phyloP scores from a whole-genome alignment of 225 moss, liverwort and hornwort species.

The Marchantia polymorpha region DNA sequence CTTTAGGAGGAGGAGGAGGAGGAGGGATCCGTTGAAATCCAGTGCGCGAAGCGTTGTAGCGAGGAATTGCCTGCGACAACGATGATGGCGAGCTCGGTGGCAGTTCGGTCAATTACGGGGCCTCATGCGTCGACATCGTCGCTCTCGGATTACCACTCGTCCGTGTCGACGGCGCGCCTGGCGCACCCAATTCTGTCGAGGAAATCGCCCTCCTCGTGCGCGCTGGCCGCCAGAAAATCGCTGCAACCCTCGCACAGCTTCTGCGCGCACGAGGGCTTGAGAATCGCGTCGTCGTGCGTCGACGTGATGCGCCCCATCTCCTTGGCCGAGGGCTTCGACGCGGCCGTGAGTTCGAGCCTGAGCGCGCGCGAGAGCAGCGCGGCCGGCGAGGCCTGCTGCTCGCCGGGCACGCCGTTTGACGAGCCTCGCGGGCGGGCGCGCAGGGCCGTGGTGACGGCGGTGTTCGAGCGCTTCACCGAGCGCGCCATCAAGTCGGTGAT shows the following conservation, averaged over 20 bases:
- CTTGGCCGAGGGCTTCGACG: conserved; percentile 68
- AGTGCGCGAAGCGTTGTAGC: background rate
- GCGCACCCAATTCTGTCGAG: conserved; percentile 58
- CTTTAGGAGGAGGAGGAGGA: background rate
- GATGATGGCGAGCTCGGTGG: conserved; percentile 76
- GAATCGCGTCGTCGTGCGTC: conserved; percentile 45
- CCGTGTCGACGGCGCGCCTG: conserved; percentile 44
- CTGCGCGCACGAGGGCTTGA: conserved; percentile 65
- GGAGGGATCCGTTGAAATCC: no score
- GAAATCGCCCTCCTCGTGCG: conserved; percentile 38
- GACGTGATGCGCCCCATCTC: conserved; percentile 63
- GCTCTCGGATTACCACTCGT: conserved; percentile 43
- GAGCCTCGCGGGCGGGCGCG: conserved; percentile 44
- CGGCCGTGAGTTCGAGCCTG: conserved; percentile 53
- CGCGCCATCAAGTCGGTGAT: conserved; percentile 94
- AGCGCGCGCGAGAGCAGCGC: conserved; percentile 14
- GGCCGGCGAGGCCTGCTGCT: background rate
- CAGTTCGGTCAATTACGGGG: conserved; percentile 55
- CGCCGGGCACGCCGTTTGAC: conserved; percentile 33
- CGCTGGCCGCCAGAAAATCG: conserved; percentile 31
- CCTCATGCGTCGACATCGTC: conserved; percentile 52
- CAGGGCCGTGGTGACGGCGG: conserved; percentile 68
- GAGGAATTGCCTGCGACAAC: background rate
- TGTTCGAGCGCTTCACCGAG: conserved; percentile 93
- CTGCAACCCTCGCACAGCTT: conserved; percentile 18